Evolutionary conservation across 768 basidiomycete species (phyloP).

Genomic region (Myochromella boudieri): DNA sequence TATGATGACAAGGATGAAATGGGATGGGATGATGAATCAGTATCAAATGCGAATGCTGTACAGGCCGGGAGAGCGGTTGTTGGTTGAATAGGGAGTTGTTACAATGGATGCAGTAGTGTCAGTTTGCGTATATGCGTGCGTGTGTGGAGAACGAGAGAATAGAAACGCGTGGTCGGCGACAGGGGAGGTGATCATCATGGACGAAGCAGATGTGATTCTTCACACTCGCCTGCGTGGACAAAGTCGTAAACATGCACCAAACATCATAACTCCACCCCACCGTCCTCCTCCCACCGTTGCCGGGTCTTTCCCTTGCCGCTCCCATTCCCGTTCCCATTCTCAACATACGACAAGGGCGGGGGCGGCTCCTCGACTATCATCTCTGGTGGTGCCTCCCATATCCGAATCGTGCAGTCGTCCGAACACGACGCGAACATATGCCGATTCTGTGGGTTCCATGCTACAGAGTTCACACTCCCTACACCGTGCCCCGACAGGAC

Average conservation of each 20-base stretch:
- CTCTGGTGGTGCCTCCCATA: slow-evolving; percentile 70
- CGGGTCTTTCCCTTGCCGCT: slow-evolving; percentile 67
- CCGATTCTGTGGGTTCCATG: slow-evolving; percentile 90
- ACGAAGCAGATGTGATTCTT: background rate
- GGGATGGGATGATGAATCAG: slow-evolving; percentile 7
- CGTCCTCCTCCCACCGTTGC: slow-evolving; percentile 42
- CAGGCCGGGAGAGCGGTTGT: slow-evolving; percentile 11
- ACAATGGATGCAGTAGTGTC: slow-evolving; percentile 11
- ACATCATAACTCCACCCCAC: slow-evolving; percentile 24
- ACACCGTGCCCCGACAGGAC: slow-evolving; percentile 83
- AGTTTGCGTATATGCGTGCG: background rate
- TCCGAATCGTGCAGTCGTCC: slow-evolving; percentile 87
- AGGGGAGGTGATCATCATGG: background rate
- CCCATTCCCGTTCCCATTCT: slow-evolving; percentile 56
- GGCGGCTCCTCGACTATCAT: slow-evolving; percentile 19
- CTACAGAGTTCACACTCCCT: slow-evolving; percentile 92
- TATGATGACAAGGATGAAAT: slow-evolving; percentile 15
- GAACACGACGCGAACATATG: slow-evolving; percentile 97
- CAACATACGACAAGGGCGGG: slow-evolving; percentile 22
- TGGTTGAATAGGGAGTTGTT: slow-evolving; percentile 9
- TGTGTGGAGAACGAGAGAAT: background rate
- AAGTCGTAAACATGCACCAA: background rate
- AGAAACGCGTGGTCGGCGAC: background rate
- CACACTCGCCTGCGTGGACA: background rate
- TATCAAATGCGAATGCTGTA: slow-evolving; percentile 19